phyloP scores from a whole-genome alignment of 495 filamentous ascomycete genomes.

The Neurospora sp. region DNA sequence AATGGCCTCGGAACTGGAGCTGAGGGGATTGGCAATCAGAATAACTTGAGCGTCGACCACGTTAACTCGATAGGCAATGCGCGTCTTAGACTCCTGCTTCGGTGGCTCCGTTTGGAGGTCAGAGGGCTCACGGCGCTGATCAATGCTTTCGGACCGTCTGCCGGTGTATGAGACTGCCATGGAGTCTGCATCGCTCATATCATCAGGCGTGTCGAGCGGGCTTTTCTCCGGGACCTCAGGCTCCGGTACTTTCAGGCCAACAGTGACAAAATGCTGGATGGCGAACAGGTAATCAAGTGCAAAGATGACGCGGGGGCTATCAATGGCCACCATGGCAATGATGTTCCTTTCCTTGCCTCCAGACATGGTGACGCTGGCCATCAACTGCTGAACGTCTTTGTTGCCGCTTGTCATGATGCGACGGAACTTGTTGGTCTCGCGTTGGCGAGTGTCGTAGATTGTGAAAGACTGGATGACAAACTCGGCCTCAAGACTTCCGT shows the following conservation, averaged over 20 bases:
- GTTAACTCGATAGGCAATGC: constrained; percentile 82
- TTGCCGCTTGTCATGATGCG: constrained; percentile 98
- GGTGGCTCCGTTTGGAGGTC: constrained; percentile 4
- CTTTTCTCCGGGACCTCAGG: constrained; percentile 46
- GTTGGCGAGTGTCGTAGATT: constrained; percentile 76
- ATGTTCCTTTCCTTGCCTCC: constrained; percentile 73
- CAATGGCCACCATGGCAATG: constrained; percentile 87
- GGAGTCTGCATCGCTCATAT: constrained; percentile 47
- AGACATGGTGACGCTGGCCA: constrained; percentile 92
- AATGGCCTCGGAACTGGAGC: constrained; percentile 84
- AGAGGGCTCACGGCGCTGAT: constrained; percentile 2
- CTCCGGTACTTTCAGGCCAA: constrained; percentile 51
- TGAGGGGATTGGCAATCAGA: constrained; percentile 86
- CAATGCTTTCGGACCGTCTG: constrained; percentile 17
- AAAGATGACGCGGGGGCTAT: constrained; percentile 90
- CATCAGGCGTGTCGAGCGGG: constrained; percentile 48
- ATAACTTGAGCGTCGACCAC: constrained; percentile 94
- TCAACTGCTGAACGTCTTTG: constrained; percentile 88
- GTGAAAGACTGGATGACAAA: constrained; percentile 90
- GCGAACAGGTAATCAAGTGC: constrained; percentile 92
- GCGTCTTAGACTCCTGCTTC: constrained; percentile 45
- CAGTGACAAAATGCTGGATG: constrained; percentile 67
- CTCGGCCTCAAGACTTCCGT: constrained; percentile 87
- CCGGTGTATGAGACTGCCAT: constrained; percentile 27
- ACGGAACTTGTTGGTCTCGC: constrained; percentile 87